A percentile compares a stretch with the other conserved stretches of the same genome.
Conservation (phyloP, 495 filamentous ascomycete genomes). For the Tuber borchii region DNA sequence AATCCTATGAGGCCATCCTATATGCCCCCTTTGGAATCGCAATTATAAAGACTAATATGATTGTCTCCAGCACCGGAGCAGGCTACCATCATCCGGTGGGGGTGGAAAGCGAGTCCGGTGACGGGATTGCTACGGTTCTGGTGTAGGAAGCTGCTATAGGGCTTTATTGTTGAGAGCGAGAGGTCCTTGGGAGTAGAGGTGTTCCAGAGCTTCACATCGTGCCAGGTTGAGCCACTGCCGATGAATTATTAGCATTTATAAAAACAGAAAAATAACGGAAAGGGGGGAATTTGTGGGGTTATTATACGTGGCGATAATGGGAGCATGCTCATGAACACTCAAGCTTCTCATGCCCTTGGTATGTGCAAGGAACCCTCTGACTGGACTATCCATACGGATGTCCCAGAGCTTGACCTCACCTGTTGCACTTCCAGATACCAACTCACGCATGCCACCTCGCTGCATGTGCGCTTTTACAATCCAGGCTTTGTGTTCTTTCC, state of each 20-base stretch:
- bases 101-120: conserved; percentile 86
- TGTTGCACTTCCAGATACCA: conserved; percentile 77
- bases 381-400: conserved; percentile 70
- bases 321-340: conserved; percentile 92
- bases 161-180: conserved; percentile 72
- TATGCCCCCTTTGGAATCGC: conserved; percentile 45
- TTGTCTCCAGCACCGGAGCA: conserved; percentile 67
- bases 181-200: conserved; percentile 45
- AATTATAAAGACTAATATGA: conserved; percentile 67
- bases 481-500: conserved; percentile 94
- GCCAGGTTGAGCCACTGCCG: conserved; percentile 72
- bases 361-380: conserved; percentile 68
- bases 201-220: conserved; percentile 87
- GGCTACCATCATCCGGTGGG: conserved; percentile 85
- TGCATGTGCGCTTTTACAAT: conserved; percentile 95
- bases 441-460: conserved; percentile 82
- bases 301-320: conserved; percentile 90
- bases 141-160: conserved; percentile 80
- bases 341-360: conserved; percentile 72
- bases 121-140: conserved; percentile 72
- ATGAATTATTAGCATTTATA: conserved; percentile 36
- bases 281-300: background rate
- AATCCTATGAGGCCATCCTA: conserved; percentile 6
- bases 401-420: conserved; percentile 96
- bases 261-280: conserved; percentile 3